Evolutionary conservation across 345 rosid genomes (phyloP).

Genomic region (Salix brachista): DNA sequence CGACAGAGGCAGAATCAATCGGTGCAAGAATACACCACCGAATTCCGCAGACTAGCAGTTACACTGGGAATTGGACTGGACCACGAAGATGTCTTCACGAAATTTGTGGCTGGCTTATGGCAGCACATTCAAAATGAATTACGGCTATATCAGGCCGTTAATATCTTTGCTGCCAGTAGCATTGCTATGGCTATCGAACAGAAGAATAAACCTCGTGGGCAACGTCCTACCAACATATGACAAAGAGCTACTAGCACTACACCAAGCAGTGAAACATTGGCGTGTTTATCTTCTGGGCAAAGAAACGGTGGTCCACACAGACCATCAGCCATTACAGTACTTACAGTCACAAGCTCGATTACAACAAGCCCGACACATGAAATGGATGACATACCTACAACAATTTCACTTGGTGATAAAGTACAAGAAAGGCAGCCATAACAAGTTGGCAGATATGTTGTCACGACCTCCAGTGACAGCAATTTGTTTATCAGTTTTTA

Average conservation of each 20-base stretch:
- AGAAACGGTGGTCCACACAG: too few relatives aligned
- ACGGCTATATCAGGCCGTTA: neutral
- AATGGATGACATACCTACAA: neutral
- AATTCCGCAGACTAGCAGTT: neutral
- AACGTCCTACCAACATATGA: neutral
- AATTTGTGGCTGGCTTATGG: neutral
- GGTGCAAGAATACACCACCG: neutral
- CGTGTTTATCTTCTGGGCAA: neutral
- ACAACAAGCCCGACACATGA: too few relatives aligned
- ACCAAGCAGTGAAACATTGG: slow-evolving; percentile 3
- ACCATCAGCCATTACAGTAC: too few relatives aligned
- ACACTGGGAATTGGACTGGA: neutral
- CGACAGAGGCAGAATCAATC: neutral
- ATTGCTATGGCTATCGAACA: neutral
- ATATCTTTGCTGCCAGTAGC: neutral
- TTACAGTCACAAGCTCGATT: too few relatives aligned
- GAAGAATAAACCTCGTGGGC: neutral
- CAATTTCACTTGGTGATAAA: neutral
- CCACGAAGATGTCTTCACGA: neutral
- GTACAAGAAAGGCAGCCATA: neutral
- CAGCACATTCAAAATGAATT: neutral
- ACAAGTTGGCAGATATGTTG: neutral
- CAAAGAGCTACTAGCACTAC: neutral
- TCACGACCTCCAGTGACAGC: neutral
- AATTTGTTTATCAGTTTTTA: neutral